Evolutionary conservation across 202 grass and related monocot genomes (phyloP), one percentile per base, ranked within the genome.

Genomic region (Hordeum pubiflorum): DNA sequence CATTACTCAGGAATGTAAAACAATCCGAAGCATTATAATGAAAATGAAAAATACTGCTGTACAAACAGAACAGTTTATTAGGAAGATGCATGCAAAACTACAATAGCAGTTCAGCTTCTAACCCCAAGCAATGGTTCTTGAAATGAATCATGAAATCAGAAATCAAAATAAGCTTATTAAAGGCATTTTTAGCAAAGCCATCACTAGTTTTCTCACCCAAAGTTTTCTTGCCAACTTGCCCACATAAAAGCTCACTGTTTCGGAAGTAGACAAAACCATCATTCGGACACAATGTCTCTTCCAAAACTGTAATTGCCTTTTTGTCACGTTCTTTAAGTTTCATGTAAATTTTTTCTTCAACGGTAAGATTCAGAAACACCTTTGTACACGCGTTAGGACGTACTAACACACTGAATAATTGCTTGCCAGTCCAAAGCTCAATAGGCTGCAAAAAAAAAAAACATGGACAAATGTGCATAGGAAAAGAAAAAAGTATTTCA

Each of bases 351-450:
- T 89, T 97, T 80, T 97, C 94, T 81, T 91, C 76, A 75, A 94
- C 91, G 31, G 77, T 79, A 84, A 97, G 84, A 92, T 97, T 97
- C 27, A 97, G 63, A 91, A 94, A 97, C 21, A 97, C 94, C 92
- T 79, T 94, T 61, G 90, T 91, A 62, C 4, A 58, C 62, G 88
- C 94, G 80, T 97, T 97, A 79, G 94, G 90, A 46, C 94, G 86
- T 55, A 97, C 86, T 77, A 97, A 86, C 76, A 97, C 90, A 86
- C 89, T 94, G 84, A 97, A 97, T 38, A 94, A 54, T 63, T 97
- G 92, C 87, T 97, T 97, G 86, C 94, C 90, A 64, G 94, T 97
- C 94, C 94, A 97, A 77, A 97, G 88, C 69, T 97, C 92, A 72
- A 97, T 82, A 73, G 92, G 94, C 92, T 97, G 82, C 79, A 61